Evolutionary conservation across 805 yeast genomes (phyloP).

Genomic region (Cyberlindnera suaveolens): DNA sequence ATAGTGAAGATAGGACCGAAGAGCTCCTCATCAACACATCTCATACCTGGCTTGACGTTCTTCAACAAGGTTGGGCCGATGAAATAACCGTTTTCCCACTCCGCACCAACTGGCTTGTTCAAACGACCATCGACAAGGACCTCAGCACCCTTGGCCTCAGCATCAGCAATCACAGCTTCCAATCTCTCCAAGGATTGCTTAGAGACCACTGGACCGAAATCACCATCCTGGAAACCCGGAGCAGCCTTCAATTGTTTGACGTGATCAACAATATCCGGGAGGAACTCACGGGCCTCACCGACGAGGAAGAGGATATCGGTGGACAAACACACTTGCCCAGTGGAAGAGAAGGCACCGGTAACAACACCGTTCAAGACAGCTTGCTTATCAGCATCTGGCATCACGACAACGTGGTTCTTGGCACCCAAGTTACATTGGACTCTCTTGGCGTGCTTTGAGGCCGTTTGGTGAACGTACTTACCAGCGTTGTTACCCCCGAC

Average conservation of each 20-base stretch:
- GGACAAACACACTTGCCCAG: constrained; percentile 83
- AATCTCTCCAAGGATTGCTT: constrained; percentile 51
- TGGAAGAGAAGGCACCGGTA: constrained; percentile 80
- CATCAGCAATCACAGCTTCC: constrained; percentile 49
- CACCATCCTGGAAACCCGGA: constrained; percentile 61
- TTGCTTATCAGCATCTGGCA: constrained; percentile 66
- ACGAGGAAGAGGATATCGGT: constrained; percentile 69
- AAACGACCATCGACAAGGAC: constrained; percentile 59
- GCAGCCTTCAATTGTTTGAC: constrained; percentile 54
- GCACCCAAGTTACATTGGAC: constrained; percentile 79
- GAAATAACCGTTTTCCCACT: constrained; percentile 59
- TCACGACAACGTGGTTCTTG: constrained; percentile 66
- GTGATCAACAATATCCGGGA: constrained; percentile 48
- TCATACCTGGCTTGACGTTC: constrained; percentile 59
- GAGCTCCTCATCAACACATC: constrained; percentile 67
- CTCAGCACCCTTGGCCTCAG: constrained; percentile 56
- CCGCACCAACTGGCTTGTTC: constrained; percentile 20
- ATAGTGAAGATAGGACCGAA: constrained; percentile 72
- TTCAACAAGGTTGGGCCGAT: constrained; percentile 65
- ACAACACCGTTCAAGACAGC: constrained; percentile 59
- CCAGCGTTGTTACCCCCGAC: constrained; percentile 81
- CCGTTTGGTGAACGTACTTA: constrained; percentile 60
- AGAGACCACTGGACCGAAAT: constrained; percentile 69
- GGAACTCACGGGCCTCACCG: constrained; percentile 57
- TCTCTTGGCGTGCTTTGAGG: constrained; percentile 62